A percentile compares a stretch with the other conserved stretches of the same genome.
phyloP scores from a whole-genome alignment of 139 green algal species.

The Eudorina sp. region DNA sequence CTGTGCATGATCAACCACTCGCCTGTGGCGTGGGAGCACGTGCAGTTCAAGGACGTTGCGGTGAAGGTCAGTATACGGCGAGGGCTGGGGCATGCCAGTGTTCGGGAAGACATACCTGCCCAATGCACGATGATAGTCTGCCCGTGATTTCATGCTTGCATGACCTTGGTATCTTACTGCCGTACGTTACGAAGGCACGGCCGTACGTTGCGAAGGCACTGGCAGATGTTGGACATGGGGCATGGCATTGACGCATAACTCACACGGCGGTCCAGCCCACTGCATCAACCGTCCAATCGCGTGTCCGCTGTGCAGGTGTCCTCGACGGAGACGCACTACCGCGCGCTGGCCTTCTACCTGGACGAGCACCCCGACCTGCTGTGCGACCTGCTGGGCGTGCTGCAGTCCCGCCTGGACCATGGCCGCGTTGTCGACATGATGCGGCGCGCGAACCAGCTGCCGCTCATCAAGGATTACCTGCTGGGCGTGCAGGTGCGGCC shows the following conservation, averaged over 20 bases:
- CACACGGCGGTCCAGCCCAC: too few relatives aligned
- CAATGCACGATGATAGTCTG: too few relatives aligned
- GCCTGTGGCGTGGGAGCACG: conserved; percentile 96
- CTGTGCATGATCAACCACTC: conserved; percentile 94
- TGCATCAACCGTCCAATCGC: too few relatives aligned
- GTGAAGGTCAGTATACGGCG: conserved; percentile 95
- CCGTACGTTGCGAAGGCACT: too few relatives aligned
- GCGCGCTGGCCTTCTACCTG: conserved; percentile 96
- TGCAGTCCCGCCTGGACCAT: conserved; percentile 95
- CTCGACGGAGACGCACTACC: conserved; percentile 93
- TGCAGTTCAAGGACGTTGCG: conserved; percentile 95
- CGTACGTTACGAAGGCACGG: too few relatives aligned
- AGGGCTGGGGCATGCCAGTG: too few relatives aligned
- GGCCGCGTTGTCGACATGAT: conserved; percentile 94
- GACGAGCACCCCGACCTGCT: conserved; percentile 97
- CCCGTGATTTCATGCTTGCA: too few relatives aligned
- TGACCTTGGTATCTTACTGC: too few relatives aligned
- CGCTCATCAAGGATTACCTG: conserved; percentile 98
- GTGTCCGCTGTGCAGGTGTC: too few relatives aligned
- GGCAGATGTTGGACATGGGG: too few relatives aligned
- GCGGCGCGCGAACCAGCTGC: conserved; percentile 86
- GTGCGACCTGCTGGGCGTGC: conserved; percentile 93
- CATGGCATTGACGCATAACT: too few relatives aligned
- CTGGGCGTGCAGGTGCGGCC: conserved; percentile 87
- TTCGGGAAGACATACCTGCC: too few relatives aligned